phyloP scores from a whole-genome alignment of 306 rosid species.

The Quillaja saponaria region DNA sequence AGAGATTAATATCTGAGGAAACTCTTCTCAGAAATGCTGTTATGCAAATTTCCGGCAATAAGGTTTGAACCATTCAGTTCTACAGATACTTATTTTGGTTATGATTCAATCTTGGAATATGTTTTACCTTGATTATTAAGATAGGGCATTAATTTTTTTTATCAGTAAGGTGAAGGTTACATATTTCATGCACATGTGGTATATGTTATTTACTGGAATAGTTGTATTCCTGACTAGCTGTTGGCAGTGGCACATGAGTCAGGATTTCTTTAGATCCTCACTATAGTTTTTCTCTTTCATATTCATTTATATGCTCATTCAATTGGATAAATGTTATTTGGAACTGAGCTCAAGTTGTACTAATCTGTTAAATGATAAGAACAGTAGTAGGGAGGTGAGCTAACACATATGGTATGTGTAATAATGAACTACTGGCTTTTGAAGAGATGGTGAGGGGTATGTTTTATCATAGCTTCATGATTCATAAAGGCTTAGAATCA shows the following conservation, averaged over 20 bases:
- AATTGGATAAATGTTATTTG: slow-evolving; percentile 15
- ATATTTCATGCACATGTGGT: no score
- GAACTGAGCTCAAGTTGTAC: neutral
- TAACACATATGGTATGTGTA: neutral
- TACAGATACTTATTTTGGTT: neutral
- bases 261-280: slow-evolving; percentile 5
- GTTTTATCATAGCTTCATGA: neutral
- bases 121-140: slow-evolving; percentile 17
- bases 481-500: neutral
- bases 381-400: neutral
- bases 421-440: neutral
- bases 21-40: slow-evolving; percentile 73
- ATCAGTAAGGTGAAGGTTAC: no score
- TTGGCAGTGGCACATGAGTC: neutral
- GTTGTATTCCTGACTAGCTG: slow-evolving; percentile 1
- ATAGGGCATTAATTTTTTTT: no score
- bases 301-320: neutral
- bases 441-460: neutral
- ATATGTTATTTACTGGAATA: no score
- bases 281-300: neutral
- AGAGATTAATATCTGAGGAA: slow-evolving; percentile 72
- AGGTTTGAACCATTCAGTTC: slow-evolving; percentile 49
- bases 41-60: slow-evolving; percentile 53
- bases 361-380: neutral
- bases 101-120: neutral